A percentile compares a stretch with the other conserved stretches of the same genome.
These are phyloP conservation scores for Mycosphaerelloides madeirae DNA, from an alignment of 2,329 filamentous ascomycete species.

Conservation along the genomic window DNA sequence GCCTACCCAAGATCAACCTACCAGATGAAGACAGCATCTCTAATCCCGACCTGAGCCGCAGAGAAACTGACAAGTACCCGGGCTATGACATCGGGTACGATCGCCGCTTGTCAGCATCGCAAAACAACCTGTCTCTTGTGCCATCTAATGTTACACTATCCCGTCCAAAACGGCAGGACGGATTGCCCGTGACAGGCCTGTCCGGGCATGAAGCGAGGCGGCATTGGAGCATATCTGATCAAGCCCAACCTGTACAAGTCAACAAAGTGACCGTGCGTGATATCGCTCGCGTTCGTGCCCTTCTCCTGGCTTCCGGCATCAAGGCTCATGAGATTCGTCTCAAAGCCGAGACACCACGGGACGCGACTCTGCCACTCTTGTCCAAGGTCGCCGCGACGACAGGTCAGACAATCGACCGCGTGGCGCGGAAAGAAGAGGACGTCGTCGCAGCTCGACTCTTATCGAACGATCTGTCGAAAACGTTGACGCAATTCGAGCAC, in stretches of 20 bases:
- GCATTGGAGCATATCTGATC: slow-evolving; percentile 57
- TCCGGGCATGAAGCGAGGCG: slow-evolving; percentile 30
- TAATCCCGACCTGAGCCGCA: slow-evolving; percentile 11
- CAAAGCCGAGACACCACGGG: slow-evolving; percentile 51
- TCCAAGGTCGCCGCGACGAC: slow-evolving; percentile 36
- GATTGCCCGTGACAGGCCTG: slow-evolving; percentile 5
- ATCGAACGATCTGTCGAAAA: slow-evolving; percentile 43
- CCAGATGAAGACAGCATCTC: slow-evolving; percentile 34
- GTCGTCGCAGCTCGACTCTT: slow-evolving; percentile 51
- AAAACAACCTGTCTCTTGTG: slow-evolving; percentile 33
- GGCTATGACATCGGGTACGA: slow-evolving; percentile 20
- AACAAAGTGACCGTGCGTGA: slow-evolving; percentile 62
- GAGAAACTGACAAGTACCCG: slow-evolving; percentile 4
- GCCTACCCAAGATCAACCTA: slow-evolving; percentile 50
- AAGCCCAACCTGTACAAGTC: slow-evolving; percentile 31
- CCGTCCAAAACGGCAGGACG: slow-evolving; percentile 3
- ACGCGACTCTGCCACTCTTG: slow-evolving; percentile 33
- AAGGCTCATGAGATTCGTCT: slow-evolving; percentile 77
- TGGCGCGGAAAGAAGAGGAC: slow-evolving; percentile 49
- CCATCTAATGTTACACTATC: slow-evolving; percentile 7
- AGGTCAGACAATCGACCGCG: slow-evolving; percentile 40
- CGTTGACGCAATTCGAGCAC: slow-evolving; percentile 40
- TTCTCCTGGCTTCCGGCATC: slow-evolving; percentile 80
- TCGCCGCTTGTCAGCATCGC: slow-evolving; percentile 18
- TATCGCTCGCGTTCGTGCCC: slow-evolving; percentile 68